phyloP scores from a whole-genome alignment of 208 protist species.

The Leishmania aethiopica region DNA sequence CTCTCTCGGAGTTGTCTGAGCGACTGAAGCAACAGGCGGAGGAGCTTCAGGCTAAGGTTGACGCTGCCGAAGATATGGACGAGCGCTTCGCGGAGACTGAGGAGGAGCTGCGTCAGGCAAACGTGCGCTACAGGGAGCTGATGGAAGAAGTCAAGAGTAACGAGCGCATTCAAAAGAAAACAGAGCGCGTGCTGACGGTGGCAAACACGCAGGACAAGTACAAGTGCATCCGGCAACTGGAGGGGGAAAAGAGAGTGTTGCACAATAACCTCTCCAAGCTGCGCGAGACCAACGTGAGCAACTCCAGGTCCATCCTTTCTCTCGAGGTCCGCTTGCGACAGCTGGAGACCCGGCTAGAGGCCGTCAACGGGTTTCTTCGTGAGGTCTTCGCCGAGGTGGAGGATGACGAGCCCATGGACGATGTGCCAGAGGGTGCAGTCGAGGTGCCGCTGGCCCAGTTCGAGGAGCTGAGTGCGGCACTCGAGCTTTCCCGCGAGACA shows the following conservation, averaged over 20 bases:
- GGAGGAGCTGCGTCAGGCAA: slow-evolving; percentile 46
- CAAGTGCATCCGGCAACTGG: slow-evolving; percentile 70
- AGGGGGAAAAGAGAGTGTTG: slow-evolving; percentile 77
- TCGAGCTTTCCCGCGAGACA: slow-evolving; percentile 66
- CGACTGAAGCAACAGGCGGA: slow-evolving; percentile 57
- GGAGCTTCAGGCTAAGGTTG: slow-evolving; percentile 40
- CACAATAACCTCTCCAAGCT: slow-evolving; percentile 73
- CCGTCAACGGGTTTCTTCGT: slow-evolving; percentile 75
- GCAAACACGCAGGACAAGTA: slow-evolving; percentile 48
- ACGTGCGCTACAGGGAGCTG: slow-evolving; percentile 38
- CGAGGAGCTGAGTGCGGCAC: slow-evolving; percentile 60
- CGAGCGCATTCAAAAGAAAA: slow-evolving; percentile 83
- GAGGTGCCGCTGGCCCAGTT: slow-evolving; percentile 76
- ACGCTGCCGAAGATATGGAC: slow-evolving; percentile 43
- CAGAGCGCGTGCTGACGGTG: slow-evolving; percentile 67
- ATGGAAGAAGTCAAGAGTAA: slow-evolving; percentile 63
- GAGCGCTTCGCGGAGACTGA: slow-evolving; percentile 59
- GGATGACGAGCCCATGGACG: slow-evolving; percentile 62
- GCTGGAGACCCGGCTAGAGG: slow-evolving; percentile 74
- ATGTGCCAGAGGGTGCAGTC: slow-evolving; percentile 48
- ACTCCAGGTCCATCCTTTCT: slow-evolving; percentile 80
- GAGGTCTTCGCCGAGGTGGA: slow-evolving; percentile 78
- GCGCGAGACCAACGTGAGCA: slow-evolving; percentile 65
- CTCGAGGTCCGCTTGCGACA: slow-evolving; percentile 76
- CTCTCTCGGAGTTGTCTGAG: slow-evolving; percentile 41